Evolutionary conservation across 768 basidiomycete species (phyloP), one percentile per base, ranked within the genome.

Genomic region (Tulasnella sp.): DNA sequence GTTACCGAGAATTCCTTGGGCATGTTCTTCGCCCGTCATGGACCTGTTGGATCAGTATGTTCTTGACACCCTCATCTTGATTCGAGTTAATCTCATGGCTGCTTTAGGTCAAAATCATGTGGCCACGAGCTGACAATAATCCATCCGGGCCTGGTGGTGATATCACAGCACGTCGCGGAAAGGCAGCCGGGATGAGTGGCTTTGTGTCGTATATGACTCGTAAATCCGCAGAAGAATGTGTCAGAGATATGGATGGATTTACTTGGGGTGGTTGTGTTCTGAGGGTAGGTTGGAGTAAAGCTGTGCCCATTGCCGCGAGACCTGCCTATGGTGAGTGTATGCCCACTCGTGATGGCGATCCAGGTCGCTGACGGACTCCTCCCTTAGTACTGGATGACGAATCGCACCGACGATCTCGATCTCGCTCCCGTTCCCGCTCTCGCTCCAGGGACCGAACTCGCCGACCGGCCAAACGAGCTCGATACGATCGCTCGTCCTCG

Each of bases 161-260:
- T 69, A 92, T 94, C 88, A 92, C 91, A 32, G 88, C 90, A 20
- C 88, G 95, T 61, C 88, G 91, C 71, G 87, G 85, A 72, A 93
- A 93, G 84, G 91, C 88, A 81, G 82, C 91, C 16, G 94, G 94
- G 20, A 87, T 99, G 29, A 95, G 94, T 82, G 98, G 98, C 0
- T 99, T 99, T 82, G 98, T 99, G 26, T 94, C 96, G 0, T 99
- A 92, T 84, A 98, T 99, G 94, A 94, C 91, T 81, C 88, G 98
- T 73, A 90, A 90, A 80, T 95, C 96, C 81, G 97, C 98, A 2
- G 97, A 99, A 82, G 86, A 84, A 61, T 97, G 97, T 3, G 86
- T 98, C 29, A 91, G 92, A 35, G 93, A 97, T 82, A 89, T 94
- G 77, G 98, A 99, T 81, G 96, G 96, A 2, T 90, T 91, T 79